Evolutionary conservation across 2,329 filamentous ascomycete species (phyloP), one percentile per base, ranked within the genome.

Genomic region (Aspergillus alliaceus): DNA sequence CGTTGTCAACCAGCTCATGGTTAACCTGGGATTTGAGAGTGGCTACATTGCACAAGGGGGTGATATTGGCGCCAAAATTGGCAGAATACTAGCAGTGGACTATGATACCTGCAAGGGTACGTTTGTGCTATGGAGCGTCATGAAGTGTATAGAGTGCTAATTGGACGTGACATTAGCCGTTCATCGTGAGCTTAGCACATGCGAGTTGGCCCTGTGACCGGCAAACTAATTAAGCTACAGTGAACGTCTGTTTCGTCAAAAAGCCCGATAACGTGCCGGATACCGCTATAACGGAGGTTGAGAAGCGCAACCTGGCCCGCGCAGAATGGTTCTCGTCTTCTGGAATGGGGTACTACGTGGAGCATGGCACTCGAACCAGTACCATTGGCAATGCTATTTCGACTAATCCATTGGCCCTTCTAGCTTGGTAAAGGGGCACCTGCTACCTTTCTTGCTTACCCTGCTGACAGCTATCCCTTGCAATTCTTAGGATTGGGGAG

Each of bases 401-500:
- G 37, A 52, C 62, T 4, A 69, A 56, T n/a, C 69, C 69, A 3
- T 50, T 71, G 4, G 64, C 69, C 7, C 58, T 71, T 18, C 37
- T 71, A 3, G 63, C 67, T 51, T 71, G 69, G 66, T 69, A 39
- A 52, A 64, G 39, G 22, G 1, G 14, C 3, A 44, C 24, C 15
- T 27, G 14, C 2, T n/a, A 25, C 2, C 14, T n/a, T 35, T 3
- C 14, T 12, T 15, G 2, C 3, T 25, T 27, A n/a, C 6, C 4
- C 6, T 3, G 7, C 39, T n/a, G 22, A 27, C 39, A 44, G 5
- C 14, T 44, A 29, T 29, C 27, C 12, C 22, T 9, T 4, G 12
- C 12, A 25, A n/a, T 15, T 6, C 7, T 15, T 50, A 80, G 79
- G 73, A 55, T 75, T 35, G 74, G 73, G 15, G 74, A 76, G 53